Conservation (phyloP, 768 basidiomycete genomes). For the Amanita thiersii region DNA sequence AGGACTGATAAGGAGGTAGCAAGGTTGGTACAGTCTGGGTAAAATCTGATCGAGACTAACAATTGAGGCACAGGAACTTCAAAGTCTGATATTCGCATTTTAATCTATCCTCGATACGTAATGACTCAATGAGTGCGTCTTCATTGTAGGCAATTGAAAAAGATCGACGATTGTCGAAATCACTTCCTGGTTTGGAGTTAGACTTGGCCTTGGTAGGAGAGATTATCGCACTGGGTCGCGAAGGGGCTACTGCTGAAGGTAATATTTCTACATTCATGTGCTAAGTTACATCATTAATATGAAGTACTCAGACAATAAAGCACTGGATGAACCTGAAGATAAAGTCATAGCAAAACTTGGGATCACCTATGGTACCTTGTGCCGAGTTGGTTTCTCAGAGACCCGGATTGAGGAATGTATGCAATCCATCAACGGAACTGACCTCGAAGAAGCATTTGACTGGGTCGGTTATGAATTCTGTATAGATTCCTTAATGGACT, state of each 20-base stretch:
- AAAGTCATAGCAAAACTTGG: conserved; percentile 65
- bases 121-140: not conserved
- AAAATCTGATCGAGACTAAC: not conserved
- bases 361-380: conserved; percentile 72
- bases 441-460: conserved; percentile 83
- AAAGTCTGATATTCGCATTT: conserved; percentile 22
- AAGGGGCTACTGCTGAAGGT: conserved; percentile 13
- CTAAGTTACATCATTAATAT: not conserved
- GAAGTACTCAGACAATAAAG: conserved; percentile 20
- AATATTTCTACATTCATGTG: conserved; percentile 4
- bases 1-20: conserved; percentile 82
- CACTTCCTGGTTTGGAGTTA: conserved; percentile 53
- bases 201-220: conserved; percentile 49
- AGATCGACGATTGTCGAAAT: conserved; percentile 67
- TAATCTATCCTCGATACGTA: not conserved
- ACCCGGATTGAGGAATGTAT: conserved; percentile 68
- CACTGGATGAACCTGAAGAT: conserved; percentile 54
- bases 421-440: conserved; percentile 49
- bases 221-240: conserved; percentile 46
- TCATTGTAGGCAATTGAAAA: conserved; percentile 62
- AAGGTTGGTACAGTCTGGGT: conserved; percentile 32
- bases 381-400: conserved; percentile 70
- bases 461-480: conserved; percentile 53
- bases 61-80: conserved; percentile 19
- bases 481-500: not conserved